Conservation (phyloP, 441 rosid species). For the Mallotus repandus region DNA sequence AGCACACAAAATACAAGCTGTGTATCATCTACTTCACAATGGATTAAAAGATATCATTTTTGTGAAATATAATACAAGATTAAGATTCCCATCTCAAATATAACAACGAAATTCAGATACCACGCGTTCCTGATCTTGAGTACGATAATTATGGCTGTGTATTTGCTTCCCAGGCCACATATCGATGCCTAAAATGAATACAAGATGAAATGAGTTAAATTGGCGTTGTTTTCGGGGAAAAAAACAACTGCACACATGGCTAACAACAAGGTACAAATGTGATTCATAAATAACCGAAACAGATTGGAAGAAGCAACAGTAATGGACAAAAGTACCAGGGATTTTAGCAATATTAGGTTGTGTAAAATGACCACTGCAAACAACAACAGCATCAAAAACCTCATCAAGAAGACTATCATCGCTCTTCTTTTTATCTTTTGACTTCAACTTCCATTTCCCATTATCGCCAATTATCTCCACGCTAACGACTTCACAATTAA, state of each 20-base stretch:
- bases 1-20: background rate
- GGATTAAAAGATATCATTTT: too few relatives aligned
- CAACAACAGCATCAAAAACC: slow-evolving; percentile 73
- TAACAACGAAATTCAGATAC: slow-evolving; percentile 20
- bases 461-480: slow-evolving; percentile 32
- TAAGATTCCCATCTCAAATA: background rate
- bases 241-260: too few relatives aligned
- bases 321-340: slow-evolving; percentile 37
- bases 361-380: slow-evolving; percentile 64
- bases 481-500: slow-evolving; percentile 51
- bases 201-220: too few relatives aligned
- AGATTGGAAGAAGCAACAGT: background rate
- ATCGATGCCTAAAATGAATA: slow-evolving; percentile 39
- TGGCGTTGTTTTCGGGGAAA: too few relatives aligned
- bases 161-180: slow-evolving; percentile 82
- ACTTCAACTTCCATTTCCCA: slow-evolving; percentile 49
- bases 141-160: slow-evolving; percentile 76
- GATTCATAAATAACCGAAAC: background rate
- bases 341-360: slow-evolving; percentile 65
- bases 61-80: background rate
- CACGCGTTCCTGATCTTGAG: slow-evolving; percentile 56
- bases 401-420: slow-evolving; percentile 30
- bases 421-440: slow-evolving; percentile 16
- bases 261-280: too few relatives aligned
- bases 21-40: too few relatives aligned